Percentiles rank a stretch among this genome's conserved stretches.
These are phyloP conservation scores for Porcisia deanei DNA, from an alignment of 208 protist species.

Conservation along the genomic window DNA sequence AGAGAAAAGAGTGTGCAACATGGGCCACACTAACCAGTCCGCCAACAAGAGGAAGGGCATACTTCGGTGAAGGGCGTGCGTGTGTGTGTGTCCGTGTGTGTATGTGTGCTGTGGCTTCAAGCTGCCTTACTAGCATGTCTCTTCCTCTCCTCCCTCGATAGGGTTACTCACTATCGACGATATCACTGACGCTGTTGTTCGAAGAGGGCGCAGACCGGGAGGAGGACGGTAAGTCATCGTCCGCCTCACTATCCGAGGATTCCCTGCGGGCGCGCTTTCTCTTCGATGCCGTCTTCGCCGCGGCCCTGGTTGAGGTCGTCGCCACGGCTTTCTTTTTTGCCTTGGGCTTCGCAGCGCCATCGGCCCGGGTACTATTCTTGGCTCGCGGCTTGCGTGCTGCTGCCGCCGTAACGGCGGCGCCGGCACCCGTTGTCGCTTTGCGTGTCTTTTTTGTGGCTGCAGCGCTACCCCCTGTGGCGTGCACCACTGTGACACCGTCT, in stretches of 20 bases:
- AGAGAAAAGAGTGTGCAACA: no score
- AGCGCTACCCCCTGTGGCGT: slow-evolving; percentile 1
- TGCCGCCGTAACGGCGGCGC: not conserved
- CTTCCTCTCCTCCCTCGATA: not conserved
- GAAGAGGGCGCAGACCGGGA: slow-evolving; percentile 1
- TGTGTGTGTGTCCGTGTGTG: not conserved
- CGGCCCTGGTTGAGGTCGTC: slow-evolving; percentile 20
- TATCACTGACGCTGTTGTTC: slow-evolving; percentile 3
- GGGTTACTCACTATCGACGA: slow-evolving; percentile 15
- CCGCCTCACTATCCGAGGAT: slow-evolving; percentile 23
- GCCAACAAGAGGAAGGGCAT: no score
- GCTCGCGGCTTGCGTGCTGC: slow-evolving; percentile 24
- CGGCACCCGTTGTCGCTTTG: not conserved
- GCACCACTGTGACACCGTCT: slow-evolving; percentile 26
- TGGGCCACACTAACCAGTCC: no score
- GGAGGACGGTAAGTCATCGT: not conserved
- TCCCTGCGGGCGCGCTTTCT: slow-evolving; percentile 6
- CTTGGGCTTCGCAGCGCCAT: slow-evolving; percentile 11
- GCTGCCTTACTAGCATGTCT: not conserved
- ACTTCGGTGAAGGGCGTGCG: no score
- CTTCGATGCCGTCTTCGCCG: slow-evolving; percentile 11
- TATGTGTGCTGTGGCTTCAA: not conserved
- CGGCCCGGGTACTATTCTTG: slow-evolving; percentile 18
- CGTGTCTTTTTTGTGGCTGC: slow-evolving; percentile 9
- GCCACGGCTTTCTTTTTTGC: slow-evolving; percentile 37